Evolutionary conservation across 306 rosid genomes (phyloP), one percentile per base, ranked within the genome.

Genomic region (Geum urbanum): DNA sequence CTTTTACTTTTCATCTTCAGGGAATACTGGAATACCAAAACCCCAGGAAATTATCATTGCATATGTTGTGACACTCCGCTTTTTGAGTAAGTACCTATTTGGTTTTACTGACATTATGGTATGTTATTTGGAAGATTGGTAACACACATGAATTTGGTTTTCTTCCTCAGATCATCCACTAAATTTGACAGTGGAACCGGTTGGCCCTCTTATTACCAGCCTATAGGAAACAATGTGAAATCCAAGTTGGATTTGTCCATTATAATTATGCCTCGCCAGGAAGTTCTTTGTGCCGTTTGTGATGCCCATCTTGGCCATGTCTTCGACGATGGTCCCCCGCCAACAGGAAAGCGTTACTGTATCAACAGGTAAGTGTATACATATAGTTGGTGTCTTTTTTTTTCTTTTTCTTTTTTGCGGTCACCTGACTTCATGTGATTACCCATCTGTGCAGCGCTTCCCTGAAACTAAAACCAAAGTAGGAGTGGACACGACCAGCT

Each of bases 261-360:
- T n/a, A 85, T 92, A 69, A 84, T 88, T 83, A 92, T 92, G 98
- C 98, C 98, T 0, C 96, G 98, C 45, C 85, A 84, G 68, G 98
- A 92, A 85, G 98, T 92, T 65, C 81, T 90, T 8, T 92, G 98
- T 74, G 77, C 86, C 8, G 81, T 41, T 71, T 92, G 98, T 77
- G 96, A 92, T 76, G 88, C 98, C 72, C 98, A 92, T 75, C 92
- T 92, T 48, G 98, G 98, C 67, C 98, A 92, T 74, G 84, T 92
- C 76, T 92, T 92, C 22, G 94, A 92, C n/a, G 97, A 92, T 20
- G 98, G 98, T 15, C 97, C 98, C 54, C 96, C 90, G 1, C 97
- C 94, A 22, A 88, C 97, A 0, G 96, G 96, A 70, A 77, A 92
- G 77, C 98, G 98, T 18, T 90, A 67, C 72, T 92, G 98, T 76